These are phyloP conservation scores for Prorocentrum cordatum DNA, from an alignment of 169 alveolate genomes.

Conservation along the genomic window DNA sequence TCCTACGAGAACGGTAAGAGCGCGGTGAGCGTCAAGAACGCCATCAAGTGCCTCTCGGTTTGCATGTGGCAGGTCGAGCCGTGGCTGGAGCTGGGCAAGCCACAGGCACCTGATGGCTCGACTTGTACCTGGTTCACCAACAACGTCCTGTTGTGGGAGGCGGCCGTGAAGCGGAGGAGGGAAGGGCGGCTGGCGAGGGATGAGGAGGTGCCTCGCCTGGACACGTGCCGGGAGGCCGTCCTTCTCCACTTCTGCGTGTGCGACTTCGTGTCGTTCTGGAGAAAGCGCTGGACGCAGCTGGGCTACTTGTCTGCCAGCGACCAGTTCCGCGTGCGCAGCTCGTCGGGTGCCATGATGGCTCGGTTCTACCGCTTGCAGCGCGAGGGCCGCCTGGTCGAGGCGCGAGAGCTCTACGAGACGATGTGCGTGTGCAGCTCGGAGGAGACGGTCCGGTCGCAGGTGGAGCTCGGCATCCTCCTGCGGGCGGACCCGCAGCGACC, in stretches of 20 bases:
- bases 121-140: conserved; percentile 60
- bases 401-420: too few relatives aligned
- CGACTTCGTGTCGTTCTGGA: conserved; percentile 56
- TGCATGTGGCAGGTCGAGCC: conserved; percentile 64
- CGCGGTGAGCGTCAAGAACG: conserved; percentile 31
- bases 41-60: conserved; percentile 56
- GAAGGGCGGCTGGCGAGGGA: conserved; percentile 26
- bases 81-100: conserved; percentile 4
- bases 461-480: too few relatives aligned
- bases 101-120: conserved; percentile 38
- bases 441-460: too few relatives aligned
- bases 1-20: conserved; percentile 65
- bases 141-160: conserved; percentile 40
- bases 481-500: too few relatives aligned
- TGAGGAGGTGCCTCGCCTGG: conserved; percentile 4
- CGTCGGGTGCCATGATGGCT: conserved; percentile 5
- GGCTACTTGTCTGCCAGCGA: conserved; percentile 62
- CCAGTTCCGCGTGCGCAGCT: conserved; percentile 63
- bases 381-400: conserved; percentile 36
- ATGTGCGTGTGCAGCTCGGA: too few relatives aligned
- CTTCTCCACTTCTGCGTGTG: conserved; percentile 64
- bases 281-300: conserved; percentile 67
- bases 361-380: conserved; percentile 61
- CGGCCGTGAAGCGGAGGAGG: conserved; percentile 48
- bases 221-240: conserved; percentile 3